These are phyloP conservation scores for Verticillium nonalfalfae DNA, from an alignment of 2,329 filamentous ascomycete species.

Conservation along the genomic window DNA sequence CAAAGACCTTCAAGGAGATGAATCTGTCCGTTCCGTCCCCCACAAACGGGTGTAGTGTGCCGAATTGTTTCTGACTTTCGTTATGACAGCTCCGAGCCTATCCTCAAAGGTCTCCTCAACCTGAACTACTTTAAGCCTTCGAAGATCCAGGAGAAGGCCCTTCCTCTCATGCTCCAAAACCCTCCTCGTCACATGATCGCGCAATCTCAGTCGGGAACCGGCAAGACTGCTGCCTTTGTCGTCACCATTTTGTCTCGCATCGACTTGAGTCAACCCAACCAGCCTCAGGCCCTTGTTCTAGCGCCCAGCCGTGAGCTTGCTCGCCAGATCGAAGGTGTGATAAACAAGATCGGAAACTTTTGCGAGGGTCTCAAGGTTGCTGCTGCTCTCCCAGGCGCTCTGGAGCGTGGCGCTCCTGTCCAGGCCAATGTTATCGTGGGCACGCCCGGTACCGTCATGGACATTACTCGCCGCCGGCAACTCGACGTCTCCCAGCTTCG, in stretches of 20 bases:
- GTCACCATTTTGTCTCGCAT: constrained; percentile 85
- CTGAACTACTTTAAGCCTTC: constrained; percentile 94
- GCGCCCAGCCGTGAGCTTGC: constrained; percentile 93
- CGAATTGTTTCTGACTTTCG: constrained; percentile 1
- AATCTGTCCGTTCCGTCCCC: constrained; percentile 58
- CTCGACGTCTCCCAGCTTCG: constrained; percentile 68
- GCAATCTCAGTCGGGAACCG: constrained; percentile 97
- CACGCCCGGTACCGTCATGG: constrained; percentile 88
- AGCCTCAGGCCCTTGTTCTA: constrained; percentile 81
- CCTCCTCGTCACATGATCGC: constrained; percentile 94
- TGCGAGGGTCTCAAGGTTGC: constrained; percentile 69
- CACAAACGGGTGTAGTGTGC: no score
- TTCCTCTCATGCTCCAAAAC: constrained; percentile 79
- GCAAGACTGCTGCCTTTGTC: constrained; percentile 95
- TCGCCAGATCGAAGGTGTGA: constrained; percentile 84
- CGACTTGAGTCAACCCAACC: constrained; percentile 60
- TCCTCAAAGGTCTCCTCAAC: constrained; percentile 69
- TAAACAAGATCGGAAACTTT: constrained; percentile 78
- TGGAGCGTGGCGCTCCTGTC: constrained; percentile 62
- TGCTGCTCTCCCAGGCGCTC: constrained; percentile 75
- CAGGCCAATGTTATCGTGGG: constrained; percentile 80
- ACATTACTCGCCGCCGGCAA: constrained; percentile 71
- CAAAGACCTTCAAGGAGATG: constrained; percentile 77
- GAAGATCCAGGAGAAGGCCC: constrained; percentile 93
- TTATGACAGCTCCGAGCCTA: constrained; percentile 32